Percentiles rank a stretch among this genome's conserved stretches.
phyloP scores from a whole-genome alignment of 768 basidiomycete species.

The Erythrobasidium yunnanense region DNA sequence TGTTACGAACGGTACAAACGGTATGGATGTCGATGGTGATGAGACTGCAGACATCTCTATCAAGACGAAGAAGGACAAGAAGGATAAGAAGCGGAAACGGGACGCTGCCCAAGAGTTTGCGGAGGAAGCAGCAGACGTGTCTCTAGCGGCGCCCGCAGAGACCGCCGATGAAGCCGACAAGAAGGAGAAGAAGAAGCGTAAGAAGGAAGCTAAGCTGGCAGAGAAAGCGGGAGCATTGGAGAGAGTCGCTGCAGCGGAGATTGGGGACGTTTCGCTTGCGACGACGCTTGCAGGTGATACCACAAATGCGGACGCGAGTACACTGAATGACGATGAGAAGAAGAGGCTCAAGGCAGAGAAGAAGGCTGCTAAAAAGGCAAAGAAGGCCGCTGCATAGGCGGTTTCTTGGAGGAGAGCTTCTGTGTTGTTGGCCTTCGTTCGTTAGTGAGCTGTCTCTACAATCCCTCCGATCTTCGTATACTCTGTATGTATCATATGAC shows the following conservation, averaged over 20 bases:
- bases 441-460: not conserved
- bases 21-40: constrained; percentile 16
- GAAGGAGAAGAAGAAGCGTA: constrained; percentile 33
- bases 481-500: no score
- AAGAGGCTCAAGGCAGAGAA: constrained; percentile 17
- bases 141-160: constrained; percentile 21
- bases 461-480: no score
- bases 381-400: constrained; percentile 12
- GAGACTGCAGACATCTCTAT: constrained; percentile 4
- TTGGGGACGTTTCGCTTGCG: constrained; percentile 17
- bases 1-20: constrained; percentile 44
- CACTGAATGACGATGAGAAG: not conserved
- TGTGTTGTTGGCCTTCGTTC: no score
- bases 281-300: constrained; percentile 12
- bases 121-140: constrained; percentile 20
- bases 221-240: not conserved
- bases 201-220: constrained; percentile 32
- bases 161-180: constrained; percentile 21
- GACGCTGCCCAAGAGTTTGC: constrained; percentile 22
- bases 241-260: constrained; percentile 6
- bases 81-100: constrained; percentile 32
- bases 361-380: constrained; percentile 22
- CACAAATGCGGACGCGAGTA: constrained; percentile 11
- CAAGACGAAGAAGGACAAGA: constrained; percentile 30
- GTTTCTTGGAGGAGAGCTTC: no score